phyloP scores from a whole-genome alignment of 257 asterid species.

The Ajuga chamaepitys region DNA sequence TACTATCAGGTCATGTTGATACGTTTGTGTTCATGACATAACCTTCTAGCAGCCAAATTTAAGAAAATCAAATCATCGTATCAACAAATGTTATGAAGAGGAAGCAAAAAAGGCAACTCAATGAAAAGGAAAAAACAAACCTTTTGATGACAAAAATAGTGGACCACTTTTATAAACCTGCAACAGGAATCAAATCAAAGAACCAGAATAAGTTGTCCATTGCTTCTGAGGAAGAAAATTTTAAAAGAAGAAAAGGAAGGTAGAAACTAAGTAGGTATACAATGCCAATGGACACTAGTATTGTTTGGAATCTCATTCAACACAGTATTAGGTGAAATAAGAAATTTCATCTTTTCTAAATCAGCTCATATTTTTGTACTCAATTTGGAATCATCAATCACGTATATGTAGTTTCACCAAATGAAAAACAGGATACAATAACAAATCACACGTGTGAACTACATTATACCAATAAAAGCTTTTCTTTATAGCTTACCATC shows the following conservation, averaged over 20 bases:
- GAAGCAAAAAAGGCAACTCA: neutral
- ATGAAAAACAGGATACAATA: neutral
- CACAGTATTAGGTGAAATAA: neutral
- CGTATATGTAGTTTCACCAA: neutral
- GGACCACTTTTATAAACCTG: slow-evolving; percentile 98
- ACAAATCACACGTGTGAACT: neutral
- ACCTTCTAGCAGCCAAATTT: neutral
- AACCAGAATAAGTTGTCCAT: slow-evolving; percentile 6
- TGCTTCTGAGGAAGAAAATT: neutral
- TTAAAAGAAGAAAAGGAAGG: neutral
- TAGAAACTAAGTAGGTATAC: neutral
- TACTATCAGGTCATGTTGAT: too few relatives aligned
- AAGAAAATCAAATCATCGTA: neutral
- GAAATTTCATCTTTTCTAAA: neutral
- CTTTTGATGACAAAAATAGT: slow-evolving; percentile 89
- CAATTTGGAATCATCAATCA: neutral
- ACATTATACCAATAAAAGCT: neutral
- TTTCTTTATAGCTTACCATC: neutral
- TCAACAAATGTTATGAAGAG: neutral
- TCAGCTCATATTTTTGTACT: neutral
- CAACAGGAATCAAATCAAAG: slow-evolving; percentile 20
- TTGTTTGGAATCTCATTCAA: neutral
- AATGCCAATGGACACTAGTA: neutral
- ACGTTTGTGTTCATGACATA: neutral
- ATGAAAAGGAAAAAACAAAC: slow-evolving; percentile 36